Conservation (phyloP, 2,329 filamentous ascomycete genomes). For the Calonectria honghensis region DNA sequence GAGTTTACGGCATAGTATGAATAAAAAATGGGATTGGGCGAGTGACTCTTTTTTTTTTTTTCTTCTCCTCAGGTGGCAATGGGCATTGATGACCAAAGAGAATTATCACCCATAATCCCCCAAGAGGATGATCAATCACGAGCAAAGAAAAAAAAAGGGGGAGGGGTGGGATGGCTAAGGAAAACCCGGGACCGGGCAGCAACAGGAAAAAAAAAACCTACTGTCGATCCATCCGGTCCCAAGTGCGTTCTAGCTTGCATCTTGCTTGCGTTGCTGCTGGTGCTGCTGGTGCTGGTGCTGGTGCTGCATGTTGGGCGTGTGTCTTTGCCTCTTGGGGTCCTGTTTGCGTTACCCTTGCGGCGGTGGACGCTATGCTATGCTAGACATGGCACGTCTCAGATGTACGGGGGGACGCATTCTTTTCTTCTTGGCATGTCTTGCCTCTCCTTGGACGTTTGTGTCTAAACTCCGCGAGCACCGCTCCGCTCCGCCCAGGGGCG, state of each 20-base stretch:
- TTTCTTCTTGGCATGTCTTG: constrained; percentile 2
- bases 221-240: constrained; percentile 1
- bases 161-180: neutral
- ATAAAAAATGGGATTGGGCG: neutral
- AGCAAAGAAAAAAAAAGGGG: neutral
- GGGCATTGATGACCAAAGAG: neutral
- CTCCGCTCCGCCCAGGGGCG: constrained; percentile 29
- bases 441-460: no score
- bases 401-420: constrained; percentile 19
- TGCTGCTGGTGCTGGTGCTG: neutral
- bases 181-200: constrained; percentile 16
- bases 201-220: neutral
- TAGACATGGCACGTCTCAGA: constrained; percentile 35
- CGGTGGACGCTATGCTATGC: constrained; percentile 14
- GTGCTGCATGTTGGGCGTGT: constrained; percentile 1
- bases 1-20: constrained; percentile 12
- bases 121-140: neutral
- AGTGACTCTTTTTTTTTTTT: no score
- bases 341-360: constrained; percentile 23
- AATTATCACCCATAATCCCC: neutral
- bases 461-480: constrained; percentile 25
- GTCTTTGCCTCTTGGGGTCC: neutral
- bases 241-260: constrained; percentile 22
- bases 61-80: neutral
- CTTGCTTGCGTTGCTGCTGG: neutral